Evolutionary conservation across 768 basidiomycete species (phyloP).

Genomic region (Serendipita sp.): DNA sequence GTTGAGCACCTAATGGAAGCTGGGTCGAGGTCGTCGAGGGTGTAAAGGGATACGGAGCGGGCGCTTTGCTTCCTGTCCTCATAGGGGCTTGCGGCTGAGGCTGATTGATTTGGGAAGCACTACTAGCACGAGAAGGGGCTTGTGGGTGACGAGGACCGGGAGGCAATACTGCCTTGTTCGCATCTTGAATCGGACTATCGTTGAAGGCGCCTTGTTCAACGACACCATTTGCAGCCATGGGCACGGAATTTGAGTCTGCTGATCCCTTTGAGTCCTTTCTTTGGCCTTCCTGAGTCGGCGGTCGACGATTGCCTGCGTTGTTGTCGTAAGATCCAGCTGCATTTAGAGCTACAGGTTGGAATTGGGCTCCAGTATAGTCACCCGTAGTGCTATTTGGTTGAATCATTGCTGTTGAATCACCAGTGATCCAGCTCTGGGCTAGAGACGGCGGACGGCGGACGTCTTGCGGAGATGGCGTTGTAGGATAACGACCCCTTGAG

Average conservation of each 20-base stretch:
- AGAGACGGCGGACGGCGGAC: not conserved
- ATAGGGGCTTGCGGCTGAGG: not conserved
- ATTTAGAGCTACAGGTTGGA: not conserved
- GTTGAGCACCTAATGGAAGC: not conserved
- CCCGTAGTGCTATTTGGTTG: not conserved
- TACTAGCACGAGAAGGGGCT: not conserved
- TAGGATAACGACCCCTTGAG: conserved; percentile 4
- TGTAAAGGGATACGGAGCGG: not conserved
- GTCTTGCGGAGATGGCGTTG: conserved; percentile 2
- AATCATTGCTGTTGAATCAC: not conserved
- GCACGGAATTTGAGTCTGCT: not conserved
- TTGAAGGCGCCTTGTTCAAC: not conserved
- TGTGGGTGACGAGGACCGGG: conserved; percentile 2
- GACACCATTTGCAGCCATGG: not conserved
- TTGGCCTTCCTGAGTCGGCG: not conserved
- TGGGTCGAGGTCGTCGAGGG: not conserved
- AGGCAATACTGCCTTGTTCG: not conserved
- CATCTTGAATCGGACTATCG: not conserved
- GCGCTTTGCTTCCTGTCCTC: not conserved
- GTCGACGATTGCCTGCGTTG: not conserved
- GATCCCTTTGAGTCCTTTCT: not conserved
- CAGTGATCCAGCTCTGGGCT: not conserved
- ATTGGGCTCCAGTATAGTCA: not conserved
- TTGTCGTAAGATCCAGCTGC: not conserved
- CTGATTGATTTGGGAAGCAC: not conserved